phyloP scores from a whole-genome alignment of 1,284 basidiomycete species.

The Hypsizygus ulmarius region DNA sequence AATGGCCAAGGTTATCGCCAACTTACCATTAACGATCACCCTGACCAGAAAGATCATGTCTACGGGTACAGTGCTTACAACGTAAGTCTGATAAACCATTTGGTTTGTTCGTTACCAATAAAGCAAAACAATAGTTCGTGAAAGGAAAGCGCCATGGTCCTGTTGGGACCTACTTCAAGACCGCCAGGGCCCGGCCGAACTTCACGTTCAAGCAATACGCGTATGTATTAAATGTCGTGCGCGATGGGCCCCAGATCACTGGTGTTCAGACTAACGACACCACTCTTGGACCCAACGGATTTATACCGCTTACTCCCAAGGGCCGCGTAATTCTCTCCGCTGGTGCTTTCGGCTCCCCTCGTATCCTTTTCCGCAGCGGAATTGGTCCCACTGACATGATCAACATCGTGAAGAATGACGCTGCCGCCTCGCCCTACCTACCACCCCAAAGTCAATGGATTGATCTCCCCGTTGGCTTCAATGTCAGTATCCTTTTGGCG shows the following conservation, averaged over 20 bases:
- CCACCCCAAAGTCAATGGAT: slow-evolving; percentile 53
- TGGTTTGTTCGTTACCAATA: not conserved
- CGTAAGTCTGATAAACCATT: slow-evolving; percentile 32
- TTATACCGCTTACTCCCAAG: slow-evolving; percentile 53
- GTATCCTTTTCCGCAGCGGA: slow-evolving; percentile 61
- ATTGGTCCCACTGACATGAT: slow-evolving; percentile 64
- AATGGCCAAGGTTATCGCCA: slow-evolving; percentile 46
- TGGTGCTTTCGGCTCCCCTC: slow-evolving; percentile 54
- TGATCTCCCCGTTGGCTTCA: slow-evolving; percentile 56
- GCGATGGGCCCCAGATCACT: slow-evolving; percentile 55
- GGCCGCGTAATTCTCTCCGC: slow-evolving; percentile 61
- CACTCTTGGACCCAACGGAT: slow-evolving; percentile 48
- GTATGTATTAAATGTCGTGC: slow-evolving; percentile 51
- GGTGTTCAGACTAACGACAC: slow-evolving; percentile 64
- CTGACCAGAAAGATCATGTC: slow-evolving; percentile 56
- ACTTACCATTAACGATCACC: slow-evolving; percentile 53
- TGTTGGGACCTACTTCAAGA: slow-evolving; percentile 58
- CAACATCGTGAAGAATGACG: slow-evolving; percentile 44
- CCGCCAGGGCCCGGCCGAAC: slow-evolving; percentile 52
- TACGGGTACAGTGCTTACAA: slow-evolving; percentile 58
- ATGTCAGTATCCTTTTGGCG: slow-evolving; percentile 27
- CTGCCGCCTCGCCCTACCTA: slow-evolving; percentile 44
- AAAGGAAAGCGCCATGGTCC: slow-evolving; percentile 58
- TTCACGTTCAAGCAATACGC: slow-evolving; percentile 50
- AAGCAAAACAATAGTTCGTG: slow-evolving; percentile 40